These are phyloP conservation scores for Davidsoniella neocaledoniae DNA, from an alignment of 2,329 filamentous ascomycete species.

Conservation along the genomic window DNA sequence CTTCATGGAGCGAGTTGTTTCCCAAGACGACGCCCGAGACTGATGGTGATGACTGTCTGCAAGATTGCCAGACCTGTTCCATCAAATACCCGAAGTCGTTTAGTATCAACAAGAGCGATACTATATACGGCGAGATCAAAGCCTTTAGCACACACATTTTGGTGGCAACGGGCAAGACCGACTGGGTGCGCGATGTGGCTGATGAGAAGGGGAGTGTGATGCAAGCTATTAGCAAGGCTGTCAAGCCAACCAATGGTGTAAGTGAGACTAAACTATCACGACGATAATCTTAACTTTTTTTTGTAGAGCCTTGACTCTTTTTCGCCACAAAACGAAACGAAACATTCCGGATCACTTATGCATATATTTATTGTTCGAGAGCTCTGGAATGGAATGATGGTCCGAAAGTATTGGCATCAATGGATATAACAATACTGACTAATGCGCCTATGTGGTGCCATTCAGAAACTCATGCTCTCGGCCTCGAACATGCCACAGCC, in stretches of 20 bases:
- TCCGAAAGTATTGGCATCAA: too few relatives aligned
- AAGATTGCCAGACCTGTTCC: constrained; percentile 70
- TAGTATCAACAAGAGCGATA: constrained; percentile 60
- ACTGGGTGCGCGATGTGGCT: constrained; percentile 80
- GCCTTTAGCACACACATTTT: constrained; percentile 81
- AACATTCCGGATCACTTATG: too few relatives aligned
- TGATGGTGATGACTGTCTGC: constrained; percentile 78
- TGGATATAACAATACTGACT: background rate
- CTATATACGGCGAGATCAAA: constrained; percentile 70
- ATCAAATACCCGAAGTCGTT: constrained; percentile 57
- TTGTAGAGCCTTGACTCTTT: background rate
- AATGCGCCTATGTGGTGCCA: too few relatives aligned
- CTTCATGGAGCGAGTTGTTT: constrained; percentile 41
- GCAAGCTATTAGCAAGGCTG: constrained; percentile 48
- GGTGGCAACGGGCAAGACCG: constrained; percentile 86
- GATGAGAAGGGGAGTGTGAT: constrained; percentile 79
- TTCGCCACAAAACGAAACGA: background rate
- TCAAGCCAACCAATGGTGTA: constrained; percentile 52
- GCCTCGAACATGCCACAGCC: constrained; percentile 83
- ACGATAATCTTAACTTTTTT: background rate
- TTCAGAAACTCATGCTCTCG: constrained; percentile 69
- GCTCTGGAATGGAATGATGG: too few relatives aligned
- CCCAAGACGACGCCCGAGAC: constrained; percentile 53
- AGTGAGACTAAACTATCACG: constrained; percentile 18
- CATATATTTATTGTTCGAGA: too few relatives aligned